Conservation (phyloP, 257 asterid species). For the Fraxinus anomala region DNA sequence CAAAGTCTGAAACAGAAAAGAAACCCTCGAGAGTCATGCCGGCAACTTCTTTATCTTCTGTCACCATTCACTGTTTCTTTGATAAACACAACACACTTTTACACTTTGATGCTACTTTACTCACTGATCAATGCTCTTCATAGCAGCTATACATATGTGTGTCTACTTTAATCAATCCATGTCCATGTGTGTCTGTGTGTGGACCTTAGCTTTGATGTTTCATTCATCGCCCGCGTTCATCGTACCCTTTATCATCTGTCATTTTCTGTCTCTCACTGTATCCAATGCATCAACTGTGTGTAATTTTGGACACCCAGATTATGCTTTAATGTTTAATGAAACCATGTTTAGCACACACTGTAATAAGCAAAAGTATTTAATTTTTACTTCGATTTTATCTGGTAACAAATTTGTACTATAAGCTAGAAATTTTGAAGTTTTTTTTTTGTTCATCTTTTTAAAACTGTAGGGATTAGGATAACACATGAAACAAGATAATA, state of each 20-base stretch:
- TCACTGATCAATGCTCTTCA: slow-evolving; percentile 8
- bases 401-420: too few relatives aligned
- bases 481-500: too few relatives aligned
- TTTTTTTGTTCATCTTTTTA: too few relatives aligned
- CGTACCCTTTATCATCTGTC: neutral
- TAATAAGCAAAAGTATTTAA: too few relatives aligned
- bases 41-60: slow-evolving; percentile 13
- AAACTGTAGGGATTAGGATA: too few relatives aligned
- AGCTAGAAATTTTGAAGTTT: too few relatives aligned
- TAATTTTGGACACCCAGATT: neutral
- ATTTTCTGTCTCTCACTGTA: neutral
- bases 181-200: slow-evolving; percentile 27
- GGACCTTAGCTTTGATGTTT: slow-evolving; percentile 15
- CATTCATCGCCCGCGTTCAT: slow-evolving; percentile 30
- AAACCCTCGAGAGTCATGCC: slow-evolving; percentile 28
- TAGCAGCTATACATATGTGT: too few relatives aligned
- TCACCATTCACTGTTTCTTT: slow-evolving; percentile 12
- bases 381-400: too few relatives aligned
- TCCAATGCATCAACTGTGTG: neutral
- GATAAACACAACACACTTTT: slow-evolving; percentile 19
- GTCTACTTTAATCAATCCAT: neutral
- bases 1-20: slow-evolving; percentile 5
- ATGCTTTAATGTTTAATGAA: too few relatives aligned
- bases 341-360: too few relatives aligned
- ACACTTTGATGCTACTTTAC: slow-evolving; percentile 15